Base-by-base conservation (phyloP, 1,139 yeast species). In the Sugiyamaella neomexicana region DNA sequence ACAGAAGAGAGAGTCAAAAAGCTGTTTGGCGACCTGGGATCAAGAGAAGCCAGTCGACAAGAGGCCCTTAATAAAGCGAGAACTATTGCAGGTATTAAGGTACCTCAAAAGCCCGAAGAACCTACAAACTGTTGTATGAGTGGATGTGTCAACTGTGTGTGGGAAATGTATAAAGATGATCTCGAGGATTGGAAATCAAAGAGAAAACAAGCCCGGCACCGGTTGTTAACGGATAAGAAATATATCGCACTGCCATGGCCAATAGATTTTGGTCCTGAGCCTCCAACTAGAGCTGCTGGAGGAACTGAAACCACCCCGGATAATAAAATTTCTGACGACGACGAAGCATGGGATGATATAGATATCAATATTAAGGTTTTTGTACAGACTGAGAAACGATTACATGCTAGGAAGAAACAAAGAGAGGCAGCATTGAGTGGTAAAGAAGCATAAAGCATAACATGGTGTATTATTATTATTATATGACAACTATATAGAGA, bases 81-180 rank as follows among this genome's bases (percentile, higher is more conserved):
- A 31, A 58, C 61, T 5, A 68, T 91, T 5, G 91, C 83, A 0
- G 97, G 97, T 0, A 74, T 91, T 0, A 69, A 68, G 2, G 96
- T 93, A 0, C 97, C 97, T 1, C 81, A 80, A 15, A 79, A 78
- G 65, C 99, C 99, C 1, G 76, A 74, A 5, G 96, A 89, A 64
- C 98, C 98, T 1, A 96, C 90, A 64, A 90, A 91, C 69, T 93
- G 99, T 69, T 93, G 99, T 69, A 90, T 90, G 96, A 85, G 95
- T 60, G 99, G 99, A 1, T 93, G 99, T 69, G 83, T 89, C 40
- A 89, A 91, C 70, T 93, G 99, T 71, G 98, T 93, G 1, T 93
- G 98, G 98, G 97, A 91, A 63, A 73, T 88, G 55, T 93, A 82
- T 69, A 85, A 86, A 62, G 97, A 91, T 53, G 98, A 93, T 68